Conservation (phyloP, 2,329 filamentous ascomycete genomes). For the Colletotrichum lentis region DNA sequence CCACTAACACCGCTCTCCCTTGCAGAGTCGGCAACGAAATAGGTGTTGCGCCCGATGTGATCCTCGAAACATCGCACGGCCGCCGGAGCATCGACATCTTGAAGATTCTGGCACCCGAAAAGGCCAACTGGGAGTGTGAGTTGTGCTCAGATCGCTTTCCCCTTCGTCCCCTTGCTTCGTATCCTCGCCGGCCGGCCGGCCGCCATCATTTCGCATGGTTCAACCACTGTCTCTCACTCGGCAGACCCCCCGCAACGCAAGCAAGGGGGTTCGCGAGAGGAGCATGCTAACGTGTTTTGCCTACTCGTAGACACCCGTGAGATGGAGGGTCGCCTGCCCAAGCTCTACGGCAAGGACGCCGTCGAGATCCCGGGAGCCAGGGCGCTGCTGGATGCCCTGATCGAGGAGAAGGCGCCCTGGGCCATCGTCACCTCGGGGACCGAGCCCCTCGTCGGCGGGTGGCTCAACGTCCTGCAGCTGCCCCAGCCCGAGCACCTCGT, state of each 20-base stretch:
- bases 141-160: slow-evolving; percentile 45
- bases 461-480: slow-evolving; percentile 73
- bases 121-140: slow-evolving; percentile 93
- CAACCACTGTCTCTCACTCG: background rate
- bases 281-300: slow-evolving; percentile 17
- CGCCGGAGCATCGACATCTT: slow-evolving; percentile 88
- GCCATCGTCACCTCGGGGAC: slow-evolving; percentile 86
- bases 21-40: slow-evolving; percentile 80
- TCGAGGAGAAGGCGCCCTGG: slow-evolving; percentile 73
- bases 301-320: slow-evolving; percentile 72
- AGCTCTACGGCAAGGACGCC: slow-evolving; percentile 78
- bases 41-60: slow-evolving; percentile 82
- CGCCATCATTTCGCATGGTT: background rate
- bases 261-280: slow-evolving; percentile 10
- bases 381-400: slow-evolving; percentile 72
- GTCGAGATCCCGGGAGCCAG: slow-evolving; percentile 87
- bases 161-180: slow-evolving; percentile 26
- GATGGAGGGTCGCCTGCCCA: slow-evolving; percentile 80
- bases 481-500: slow-evolving; percentile 72
- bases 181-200: slow-evolving; percentile 1
- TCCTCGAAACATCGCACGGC: slow-evolving; percentile 90
- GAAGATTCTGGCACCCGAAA: slow-evolving; percentile 78
- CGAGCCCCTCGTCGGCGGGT: slow-evolving; percentile 71
- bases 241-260: background rate
- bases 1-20: slow-evolving; percentile 36